These are phyloP conservation scores for Trametes cubensis DNA, from an alignment of 768 basidiomycete species.

Conservation along the genomic window DNA sequence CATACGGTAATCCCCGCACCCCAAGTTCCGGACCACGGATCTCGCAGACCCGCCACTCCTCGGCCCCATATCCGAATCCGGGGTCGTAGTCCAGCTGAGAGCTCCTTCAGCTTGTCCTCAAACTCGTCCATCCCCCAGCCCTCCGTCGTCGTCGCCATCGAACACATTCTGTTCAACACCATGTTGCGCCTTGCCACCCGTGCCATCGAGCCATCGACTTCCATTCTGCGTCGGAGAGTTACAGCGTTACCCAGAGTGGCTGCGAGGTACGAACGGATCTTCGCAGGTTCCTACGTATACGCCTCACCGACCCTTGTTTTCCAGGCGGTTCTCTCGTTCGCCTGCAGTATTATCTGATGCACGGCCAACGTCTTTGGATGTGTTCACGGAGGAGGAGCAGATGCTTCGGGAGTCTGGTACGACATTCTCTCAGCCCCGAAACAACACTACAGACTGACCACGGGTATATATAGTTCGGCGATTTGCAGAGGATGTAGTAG, in stretches of 20 bases:
- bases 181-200: conserved; percentile 22
- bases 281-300: not conserved
- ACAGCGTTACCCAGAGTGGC: conserved; percentile 3
- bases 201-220: not conserved
- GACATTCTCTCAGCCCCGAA: conserved; percentile 33
- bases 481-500: conserved; percentile 88
- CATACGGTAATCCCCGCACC: not conserved
- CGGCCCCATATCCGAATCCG: too few species aligned
- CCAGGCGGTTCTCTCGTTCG: conserved; percentile 18
- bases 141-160: not conserved
- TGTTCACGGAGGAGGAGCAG: conserved; percentile 91
- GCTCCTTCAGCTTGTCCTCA: not conserved
- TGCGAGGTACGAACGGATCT: conserved; percentile 2
- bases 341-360: conserved; percentile 13
- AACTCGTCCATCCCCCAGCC: not conserved
- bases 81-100: not conserved
- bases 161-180: not conserved
- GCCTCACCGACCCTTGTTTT: not conserved
- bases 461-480: conserved; percentile 41
- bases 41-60: too few species aligned
- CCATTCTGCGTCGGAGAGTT: conserved; percentile 7
- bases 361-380: conserved; percentile 62
- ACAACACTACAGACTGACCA: not conserved
- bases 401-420: conserved; percentile 91
- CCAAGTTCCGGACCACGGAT: not conserved